Evolutionary conservation across 1,139 yeast genomes (phyloP), one percentile per base, ranked within the genome.

Genomic region (Pichia sp.): DNA sequence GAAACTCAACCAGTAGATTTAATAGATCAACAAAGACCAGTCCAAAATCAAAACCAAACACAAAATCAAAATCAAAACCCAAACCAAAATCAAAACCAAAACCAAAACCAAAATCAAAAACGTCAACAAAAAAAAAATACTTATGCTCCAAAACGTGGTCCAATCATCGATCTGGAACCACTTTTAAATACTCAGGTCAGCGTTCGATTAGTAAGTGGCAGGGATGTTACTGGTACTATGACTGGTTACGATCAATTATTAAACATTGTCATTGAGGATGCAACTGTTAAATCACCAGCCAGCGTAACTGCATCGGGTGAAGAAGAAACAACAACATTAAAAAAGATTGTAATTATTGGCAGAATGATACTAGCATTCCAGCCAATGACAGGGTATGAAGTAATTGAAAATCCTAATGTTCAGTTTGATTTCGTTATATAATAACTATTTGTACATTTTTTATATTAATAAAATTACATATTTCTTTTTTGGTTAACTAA

Each of bases 191-290:
- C 85, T 60, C 71, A 77, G 59, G 81, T 93, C 50, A 77, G 86
- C 61, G 95, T 90, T 53, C 83, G 87, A 64, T 83, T 93, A 65
- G 79, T 84, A 60, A 96, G 96, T n/a, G 97, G 96, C 16, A 80
- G 97, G 67, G 73, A 74, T 65, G 83, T 91, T 11, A 75, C 77
- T 29, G 99, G 99, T 28, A 71, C 73, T 0, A 76, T 93, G 61
- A 88, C 87, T 63, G 98, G 99, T 22, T 90, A 79, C 67, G 99
- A 93, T 67, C 95, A 87, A 68, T 76, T 90, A 68, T 86, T 91
- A 95, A 93, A 93, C 70, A 75, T 93, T 61, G 98, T 93, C 10
- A 77, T 93, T 60, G 96, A 90, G 62, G 84, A 90, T 46, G 91
- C 87, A 14, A 76, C 77, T 47, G 97, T 93, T 67, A 77, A 76